phyloP scores from a whole-genome alignment of 345 rosid species.

The Aquilaria malaccensis region DNA sequence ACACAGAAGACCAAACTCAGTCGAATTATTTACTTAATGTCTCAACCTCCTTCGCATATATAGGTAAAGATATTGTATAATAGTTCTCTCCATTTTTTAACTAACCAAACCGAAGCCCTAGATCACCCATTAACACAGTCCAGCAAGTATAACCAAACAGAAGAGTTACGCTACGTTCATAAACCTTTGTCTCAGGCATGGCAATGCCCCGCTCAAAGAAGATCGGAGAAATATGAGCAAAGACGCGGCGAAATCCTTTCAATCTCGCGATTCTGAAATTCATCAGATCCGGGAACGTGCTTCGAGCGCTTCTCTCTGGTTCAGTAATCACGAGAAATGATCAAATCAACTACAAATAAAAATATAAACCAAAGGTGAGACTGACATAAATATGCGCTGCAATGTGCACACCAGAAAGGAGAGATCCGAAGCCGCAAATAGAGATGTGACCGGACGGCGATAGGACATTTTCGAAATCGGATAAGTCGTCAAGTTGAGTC shows the following conservation, averaged over 20 bases:
- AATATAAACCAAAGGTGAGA: not conserved
- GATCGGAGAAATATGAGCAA: constrained; percentile 76
- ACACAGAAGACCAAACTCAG: too few relatives aligned
- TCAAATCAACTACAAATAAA: not conserved
- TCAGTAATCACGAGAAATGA: not conserved
- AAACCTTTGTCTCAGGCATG: constrained; percentile 79
- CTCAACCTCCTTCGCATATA: too few relatives aligned
- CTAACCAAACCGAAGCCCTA: too few relatives aligned
- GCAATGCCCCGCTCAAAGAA: constrained; percentile 97
- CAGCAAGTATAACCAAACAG: not conserved
- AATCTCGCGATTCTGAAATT: constrained; percentile 77
- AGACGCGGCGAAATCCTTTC: constrained; percentile 74
- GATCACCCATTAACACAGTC: too few relatives aligned
- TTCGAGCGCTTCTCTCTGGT: constrained; percentile 79
- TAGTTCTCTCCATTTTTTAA: too few relatives aligned
- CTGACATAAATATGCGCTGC: not conserved
- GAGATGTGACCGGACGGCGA: constrained; percentile 66
- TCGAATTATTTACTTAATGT: too few relatives aligned
- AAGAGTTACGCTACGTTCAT: not conserved
- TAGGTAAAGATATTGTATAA: too few relatives aligned
- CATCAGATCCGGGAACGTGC: constrained; percentile 74
- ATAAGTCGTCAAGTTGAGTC: constrained; percentile 40
- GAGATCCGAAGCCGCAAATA: constrained; percentile 92
- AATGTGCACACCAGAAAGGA: constrained; percentile 64
- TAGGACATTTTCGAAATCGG: constrained; percentile 51